Percentiles rank a stretch among this genome's conserved stretches.
Evolutionary conservation across 257 asterid genomes (phyloP).

Genomic region (Solanum sejunctum): DNA sequence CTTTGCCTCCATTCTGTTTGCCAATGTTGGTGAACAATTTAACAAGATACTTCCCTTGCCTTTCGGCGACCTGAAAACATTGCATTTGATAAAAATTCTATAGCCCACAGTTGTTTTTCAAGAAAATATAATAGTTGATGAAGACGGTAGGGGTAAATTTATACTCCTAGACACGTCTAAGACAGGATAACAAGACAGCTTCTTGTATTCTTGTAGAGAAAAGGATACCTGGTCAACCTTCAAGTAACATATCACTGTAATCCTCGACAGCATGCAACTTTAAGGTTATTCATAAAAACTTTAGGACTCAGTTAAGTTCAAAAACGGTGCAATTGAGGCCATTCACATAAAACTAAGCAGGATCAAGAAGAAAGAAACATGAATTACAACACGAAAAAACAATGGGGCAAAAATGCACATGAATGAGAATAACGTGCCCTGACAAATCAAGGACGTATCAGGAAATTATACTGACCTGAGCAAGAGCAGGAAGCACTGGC

Average conservation of each 20-base stretch:
- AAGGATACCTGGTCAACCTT: background rate
- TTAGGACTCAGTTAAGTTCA: background rate
- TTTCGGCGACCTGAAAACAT: slow-evolving; percentile 65
- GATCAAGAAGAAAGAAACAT: background rate
- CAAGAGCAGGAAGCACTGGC: slow-evolving; percentile 87
- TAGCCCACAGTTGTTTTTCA: background rate
- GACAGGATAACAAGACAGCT: background rate
- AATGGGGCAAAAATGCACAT: background rate
- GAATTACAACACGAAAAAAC: background rate
- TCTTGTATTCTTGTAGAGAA: background rate
- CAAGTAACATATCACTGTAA: background rate
- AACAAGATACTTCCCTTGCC: slow-evolving; percentile 83
- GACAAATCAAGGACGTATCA: background rate
- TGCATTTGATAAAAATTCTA: background rate
- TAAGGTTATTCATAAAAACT: background rate
- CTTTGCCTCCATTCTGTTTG: slow-evolving; percentile 56
- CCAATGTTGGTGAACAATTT: slow-evolving; percentile 44
- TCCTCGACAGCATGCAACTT: background rate
- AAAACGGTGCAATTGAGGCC: background rate
- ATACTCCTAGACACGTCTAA: background rate
- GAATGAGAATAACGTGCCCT: background rate
- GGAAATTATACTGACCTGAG: slow-evolving; percentile 46
- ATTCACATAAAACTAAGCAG: background rate
- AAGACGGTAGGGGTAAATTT: background rate
- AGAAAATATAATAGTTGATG: background rate